phyloP scores from a whole-genome alignment of 345 rosid genomes.

The Ricinus communis region DNA sequence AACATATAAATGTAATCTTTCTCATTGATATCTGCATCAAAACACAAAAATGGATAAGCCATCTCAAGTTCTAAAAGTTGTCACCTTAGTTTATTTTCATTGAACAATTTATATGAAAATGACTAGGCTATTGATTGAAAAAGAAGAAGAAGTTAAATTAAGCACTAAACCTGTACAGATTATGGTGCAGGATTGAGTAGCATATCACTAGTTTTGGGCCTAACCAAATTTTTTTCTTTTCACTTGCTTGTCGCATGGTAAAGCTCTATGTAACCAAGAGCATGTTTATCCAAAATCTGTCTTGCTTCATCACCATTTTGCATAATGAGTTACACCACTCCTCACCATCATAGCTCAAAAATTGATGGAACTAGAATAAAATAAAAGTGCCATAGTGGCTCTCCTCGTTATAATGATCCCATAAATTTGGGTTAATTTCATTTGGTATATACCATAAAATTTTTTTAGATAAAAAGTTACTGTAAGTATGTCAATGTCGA shows the following conservation, averaged over 20 bases:
- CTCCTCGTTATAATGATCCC: too few species aligned
- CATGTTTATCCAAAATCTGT: slow-evolving; percentile 98
- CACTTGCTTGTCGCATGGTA: slow-evolving; percentile 79
- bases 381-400: too few species aligned
- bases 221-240: slow-evolving; percentile 8
- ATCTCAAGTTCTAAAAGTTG: slow-evolving; percentile 9
- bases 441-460: too few species aligned
- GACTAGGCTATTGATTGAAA: background rate
- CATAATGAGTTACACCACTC: slow-evolving; percentile 75
- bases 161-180: slow-evolving; percentile 37
- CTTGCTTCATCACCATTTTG: slow-evolving; percentile 93
- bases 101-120: slow-evolving; percentile 4
- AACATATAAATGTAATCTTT: too few species aligned
- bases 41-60: slow-evolving; percentile 26
- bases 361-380: slow-evolving; percentile 90
- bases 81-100: slow-evolving; percentile 15
- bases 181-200: slow-evolving; percentile 11
- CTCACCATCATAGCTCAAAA: slow-evolving; percentile 75
- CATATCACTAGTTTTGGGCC: slow-evolving; percentile 1
- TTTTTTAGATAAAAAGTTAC: too few species aligned
- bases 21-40: slow-evolving; percentile 22
- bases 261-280: slow-evolving; percentile 92
- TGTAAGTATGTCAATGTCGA: too few species aligned
- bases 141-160: background rate
- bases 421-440: too few species aligned